Conservation (phyloP, 2,329 filamentous ascomycete species). For the Calonectria montana region DNA sequence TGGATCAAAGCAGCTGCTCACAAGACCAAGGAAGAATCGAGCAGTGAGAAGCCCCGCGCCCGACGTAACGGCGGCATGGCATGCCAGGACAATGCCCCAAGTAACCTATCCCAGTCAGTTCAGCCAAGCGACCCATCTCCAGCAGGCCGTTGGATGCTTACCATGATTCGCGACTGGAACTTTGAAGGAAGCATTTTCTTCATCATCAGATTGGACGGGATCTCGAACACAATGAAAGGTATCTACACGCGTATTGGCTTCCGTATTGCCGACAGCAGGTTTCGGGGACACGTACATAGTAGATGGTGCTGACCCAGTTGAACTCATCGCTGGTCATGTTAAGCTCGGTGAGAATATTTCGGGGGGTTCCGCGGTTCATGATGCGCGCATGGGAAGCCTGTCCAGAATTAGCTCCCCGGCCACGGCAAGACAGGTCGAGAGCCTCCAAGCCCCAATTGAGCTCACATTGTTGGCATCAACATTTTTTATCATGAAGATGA, state of each 20-base stretch:
- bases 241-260: neutral
- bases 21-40: slow-evolving; percentile 3
- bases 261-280: neutral
- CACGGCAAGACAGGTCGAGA: neutral
- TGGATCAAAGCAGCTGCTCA: neutral
- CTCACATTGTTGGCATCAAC: neutral
- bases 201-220: neutral
- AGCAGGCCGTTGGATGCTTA: neutral
- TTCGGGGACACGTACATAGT: neutral
- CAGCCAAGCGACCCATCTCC: neutral
- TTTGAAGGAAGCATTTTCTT: neutral
- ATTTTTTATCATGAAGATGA: slow-evolving; percentile 7
- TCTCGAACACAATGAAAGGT: neutral
- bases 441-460: neutral
- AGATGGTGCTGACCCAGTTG: slow-evolving; percentile 1
- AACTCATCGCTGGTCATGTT: neutral
- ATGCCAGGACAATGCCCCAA: neutral
- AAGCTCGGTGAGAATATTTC: neutral
- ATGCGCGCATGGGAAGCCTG: neutral
- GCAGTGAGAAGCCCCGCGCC: neutral
- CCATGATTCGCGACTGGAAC: neutral
- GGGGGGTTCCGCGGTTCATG: neutral
- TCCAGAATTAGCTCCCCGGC: neutral
- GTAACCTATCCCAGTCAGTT: neutral
- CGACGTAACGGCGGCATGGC: neutral